Evolutionary conservation across 2,329 filamentous ascomycete species (phyloP), one percentile per base, ranked within the genome.

Genomic region (Fusarium sp.): DNA sequence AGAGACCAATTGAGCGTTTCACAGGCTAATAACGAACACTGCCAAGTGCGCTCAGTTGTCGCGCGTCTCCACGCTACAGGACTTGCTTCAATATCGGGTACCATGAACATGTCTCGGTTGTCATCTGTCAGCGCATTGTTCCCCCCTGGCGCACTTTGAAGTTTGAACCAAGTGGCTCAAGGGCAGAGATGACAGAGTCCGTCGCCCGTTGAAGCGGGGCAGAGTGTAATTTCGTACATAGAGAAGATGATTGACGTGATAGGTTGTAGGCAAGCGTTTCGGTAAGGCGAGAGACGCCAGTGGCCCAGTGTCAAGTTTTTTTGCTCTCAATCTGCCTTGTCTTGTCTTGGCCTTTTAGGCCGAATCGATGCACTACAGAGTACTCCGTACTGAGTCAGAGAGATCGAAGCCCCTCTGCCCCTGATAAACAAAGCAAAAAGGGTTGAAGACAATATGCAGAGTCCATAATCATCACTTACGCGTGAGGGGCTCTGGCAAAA

Each of bases 71-170:
- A 69, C 30, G 60, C 64, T 57, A 57, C 18, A 35, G 32, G 15
- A 59, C 37, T 54, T 52, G 18, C 55, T 45, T 46, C 26, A 30
- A 49, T 20, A 60, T 20, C 30, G 26, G 40, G 49, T 17, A 46
- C 40, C 53, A 53, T 55, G 56, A 30, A 58, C 58, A 70, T 73
- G 66, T 73, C 66, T 73, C 52, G 58, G 58, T 62, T 68, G 58
- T 20, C 38, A 65, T 41, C 60, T 60, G 70, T 64, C 66, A 70
- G 60, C 40, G 37, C 53, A 62, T 60, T 48, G 35, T 58, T 54
- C 46, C 42, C 53, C 55, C 38, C 20, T 27, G 42, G 38, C 50
- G 20, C 13, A 37, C 33, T 27, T 49, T 35, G 27, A 46, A 32
- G 40, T 27, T 49, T 35, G 27, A 46, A 32, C 44, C 53, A 58